Conservation (phyloP, 163 green algal genomes). For the Trebouxia gelatinosa region DNA sequence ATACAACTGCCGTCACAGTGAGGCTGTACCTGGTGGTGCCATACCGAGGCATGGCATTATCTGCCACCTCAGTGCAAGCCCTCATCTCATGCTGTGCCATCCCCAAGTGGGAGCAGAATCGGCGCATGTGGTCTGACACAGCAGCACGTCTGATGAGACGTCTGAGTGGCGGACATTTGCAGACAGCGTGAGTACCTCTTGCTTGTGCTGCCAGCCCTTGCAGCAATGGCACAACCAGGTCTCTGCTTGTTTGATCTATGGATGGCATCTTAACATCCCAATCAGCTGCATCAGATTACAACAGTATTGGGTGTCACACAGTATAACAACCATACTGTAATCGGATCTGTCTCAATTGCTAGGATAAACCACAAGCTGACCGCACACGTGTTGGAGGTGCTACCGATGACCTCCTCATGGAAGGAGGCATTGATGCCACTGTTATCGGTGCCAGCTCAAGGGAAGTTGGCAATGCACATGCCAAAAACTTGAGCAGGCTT, state of each 20-base stretch:
- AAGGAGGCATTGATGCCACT: constrained; percentile 52
- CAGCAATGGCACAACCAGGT: no score
- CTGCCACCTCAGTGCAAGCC: constrained; percentile 49
- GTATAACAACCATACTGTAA: no score
- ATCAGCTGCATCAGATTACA: background rate
- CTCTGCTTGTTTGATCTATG: no score
- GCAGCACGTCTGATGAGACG: background rate
- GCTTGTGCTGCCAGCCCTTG: background rate
- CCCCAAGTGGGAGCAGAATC: constrained; percentile 62
- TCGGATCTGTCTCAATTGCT: background rate
- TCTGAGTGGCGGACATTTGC: background rate
- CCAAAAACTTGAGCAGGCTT: constrained; percentile 1
- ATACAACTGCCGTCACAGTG: background rate
- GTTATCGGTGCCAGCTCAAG: constrained; percentile 46
- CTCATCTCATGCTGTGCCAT: constrained; percentile 53
- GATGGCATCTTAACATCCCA: background rate
- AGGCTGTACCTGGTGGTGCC: background rate
- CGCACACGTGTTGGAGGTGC: constrained; percentile 85
- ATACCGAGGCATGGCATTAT: constrained; percentile 52
- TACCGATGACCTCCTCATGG: constrained; percentile 53
- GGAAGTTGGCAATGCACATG: constrained; percentile 26
- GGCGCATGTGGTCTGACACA: constrained; percentile 58
- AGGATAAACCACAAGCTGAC: constrained; percentile 84
- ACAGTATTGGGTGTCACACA: background rate
- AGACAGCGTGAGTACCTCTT: constrained; percentile 55